Conservation (phyloP, 257 asterid genomes). For the Solanum tarapatanum region DNA sequence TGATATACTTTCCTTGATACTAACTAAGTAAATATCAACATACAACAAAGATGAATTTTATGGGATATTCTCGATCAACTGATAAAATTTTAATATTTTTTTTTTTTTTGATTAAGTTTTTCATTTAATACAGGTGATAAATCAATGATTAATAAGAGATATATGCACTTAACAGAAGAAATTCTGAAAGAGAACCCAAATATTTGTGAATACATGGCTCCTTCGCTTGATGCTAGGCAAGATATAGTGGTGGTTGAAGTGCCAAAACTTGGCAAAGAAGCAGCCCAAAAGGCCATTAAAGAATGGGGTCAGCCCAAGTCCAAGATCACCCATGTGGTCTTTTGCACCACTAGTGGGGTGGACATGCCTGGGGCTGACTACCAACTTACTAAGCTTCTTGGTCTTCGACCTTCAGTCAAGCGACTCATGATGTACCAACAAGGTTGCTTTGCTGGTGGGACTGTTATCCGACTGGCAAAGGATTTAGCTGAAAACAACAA, state of each 20-base stretch:
- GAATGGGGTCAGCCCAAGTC: slow-evolving; percentile 92
- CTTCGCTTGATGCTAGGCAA: slow-evolving; percentile 59
- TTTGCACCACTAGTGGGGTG: slow-evolving; percentile 77
- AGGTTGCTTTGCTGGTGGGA: slow-evolving; percentile 67
- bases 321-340: slow-evolving; percentile 56
- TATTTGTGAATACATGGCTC: slow-evolving; percentile 52
- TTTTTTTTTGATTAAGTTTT: not conserved
- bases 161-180: slow-evolving; percentile 62
- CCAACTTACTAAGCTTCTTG: slow-evolving; percentile 69
- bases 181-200: slow-evolving; percentile 39
- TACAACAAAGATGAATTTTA: not conserved
- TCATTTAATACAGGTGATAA: slow-evolving; percentile 39
- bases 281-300: slow-evolving; percentile 68
- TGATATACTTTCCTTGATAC: not conserved
- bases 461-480: slow-evolving; percentile 61
- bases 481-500: slow-evolving; percentile 71
- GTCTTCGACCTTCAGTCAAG: slow-evolving; percentile 53
- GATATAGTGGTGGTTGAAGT: slow-evolving; percentile 70
- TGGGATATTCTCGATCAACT: not conserved
- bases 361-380: slow-evolving; percentile 90
- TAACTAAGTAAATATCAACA: not conserved
- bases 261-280: slow-evolving; percentile 72
- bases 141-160: slow-evolving; percentile 47
- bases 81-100: not conserved
- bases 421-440: slow-evolving; percentile 76